Evolutionary conservation across 2,329 filamentous ascomycete genomes (phyloP).

Genomic region (Pseudocercospora musae): DNA sequence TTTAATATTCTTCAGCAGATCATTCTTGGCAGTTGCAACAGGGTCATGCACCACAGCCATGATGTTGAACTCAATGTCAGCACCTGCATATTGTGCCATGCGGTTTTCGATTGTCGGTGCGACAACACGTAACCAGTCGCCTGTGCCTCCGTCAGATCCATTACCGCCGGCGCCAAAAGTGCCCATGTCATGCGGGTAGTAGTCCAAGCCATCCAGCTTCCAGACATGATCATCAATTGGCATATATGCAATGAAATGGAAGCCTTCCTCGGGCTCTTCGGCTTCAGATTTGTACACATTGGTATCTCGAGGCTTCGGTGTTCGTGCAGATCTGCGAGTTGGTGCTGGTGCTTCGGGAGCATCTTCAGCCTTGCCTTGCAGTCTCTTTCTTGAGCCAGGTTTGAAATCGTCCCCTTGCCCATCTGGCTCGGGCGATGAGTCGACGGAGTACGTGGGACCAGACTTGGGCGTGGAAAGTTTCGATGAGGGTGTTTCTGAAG

Average conservation of each 20-base stretch:
- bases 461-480: background rate
- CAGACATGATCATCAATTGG: constrained; percentile 71
- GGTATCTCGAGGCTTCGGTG: constrained; percentile 19
- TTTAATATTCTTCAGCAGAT: constrained; percentile 46
- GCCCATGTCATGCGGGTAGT: constrained; percentile 65
- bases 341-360: constrained; percentile 1
- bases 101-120: constrained; percentile 62
- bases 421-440: constrained; percentile 10
- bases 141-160: constrained; percentile 38
- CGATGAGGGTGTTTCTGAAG: background rate
- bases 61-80: constrained; percentile 70
- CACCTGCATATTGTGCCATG: constrained; percentile 65
- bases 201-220: constrained; percentile 83
- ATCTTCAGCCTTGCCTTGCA: constrained; percentile 5
- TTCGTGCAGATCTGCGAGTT: constrained; percentile 27
- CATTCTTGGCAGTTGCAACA: constrained; percentile 45
- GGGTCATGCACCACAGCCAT: constrained; percentile 71
- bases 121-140: constrained; percentile 66
- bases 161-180: constrained; percentile 33
- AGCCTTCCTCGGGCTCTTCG: constrained; percentile 60
- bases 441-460: background rate
- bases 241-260: constrained; percentile 88
- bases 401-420: constrained; percentile 9
- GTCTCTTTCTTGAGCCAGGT: background rate
- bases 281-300: constrained; percentile 41